Conservation (phyloP, 805 yeast species). For the Candida ipomoeae region DNA sequence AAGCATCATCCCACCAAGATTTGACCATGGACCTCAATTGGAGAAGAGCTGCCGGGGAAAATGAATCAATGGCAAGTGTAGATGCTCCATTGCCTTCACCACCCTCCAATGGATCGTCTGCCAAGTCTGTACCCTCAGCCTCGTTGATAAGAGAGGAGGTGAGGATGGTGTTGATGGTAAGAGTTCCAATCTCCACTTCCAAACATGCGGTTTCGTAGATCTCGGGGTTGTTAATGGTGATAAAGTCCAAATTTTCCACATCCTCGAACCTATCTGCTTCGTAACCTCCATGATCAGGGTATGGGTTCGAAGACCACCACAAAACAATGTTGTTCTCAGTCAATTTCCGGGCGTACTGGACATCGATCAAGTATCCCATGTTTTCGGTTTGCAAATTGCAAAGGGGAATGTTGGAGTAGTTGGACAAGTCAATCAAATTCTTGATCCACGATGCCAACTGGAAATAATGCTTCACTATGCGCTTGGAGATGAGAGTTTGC, state of each 20-base stretch:
- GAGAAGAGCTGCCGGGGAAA: slow-evolving; percentile 67
- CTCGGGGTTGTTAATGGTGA: slow-evolving; percentile 72
- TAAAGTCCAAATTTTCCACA: slow-evolving; percentile 60
- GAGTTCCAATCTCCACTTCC: slow-evolving; percentile 73
- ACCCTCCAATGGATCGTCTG: slow-evolving; percentile 40
- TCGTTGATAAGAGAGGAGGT: slow-evolving; percentile 81
- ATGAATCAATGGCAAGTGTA: slow-evolving; percentile 75
- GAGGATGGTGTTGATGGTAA: slow-evolving; percentile 80
- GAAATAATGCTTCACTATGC: slow-evolving; percentile 66
- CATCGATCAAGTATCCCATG: slow-evolving; percentile 74
- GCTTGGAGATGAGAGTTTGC: slow-evolving; percentile 64
- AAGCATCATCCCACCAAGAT: slow-evolving; percentile 92
- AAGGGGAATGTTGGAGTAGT: slow-evolving; percentile 76
- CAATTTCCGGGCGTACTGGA: slow-evolving; percentile 78
- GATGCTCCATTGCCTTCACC: slow-evolving; percentile 40
- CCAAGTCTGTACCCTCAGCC: slow-evolving; percentile 79
- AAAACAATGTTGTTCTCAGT: slow-evolving; percentile 62
- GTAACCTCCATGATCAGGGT: slow-evolving; percentile 81
- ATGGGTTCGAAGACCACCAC: slow-evolving; percentile 88
- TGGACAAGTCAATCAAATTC: slow-evolving; percentile 60
- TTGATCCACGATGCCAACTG: slow-evolving; percentile 70
- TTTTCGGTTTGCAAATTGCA: slow-evolving; percentile 82
- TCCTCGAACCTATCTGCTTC: slow-evolving; percentile 59
- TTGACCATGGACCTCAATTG: slow-evolving; percentile 73
- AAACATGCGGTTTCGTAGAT: slow-evolving; percentile 72